Evolutionary conservation across 257 asterid genomes (phyloP), one percentile per base, ranked within the genome.

Genomic region (Gynochthodes officinalis): DNA sequence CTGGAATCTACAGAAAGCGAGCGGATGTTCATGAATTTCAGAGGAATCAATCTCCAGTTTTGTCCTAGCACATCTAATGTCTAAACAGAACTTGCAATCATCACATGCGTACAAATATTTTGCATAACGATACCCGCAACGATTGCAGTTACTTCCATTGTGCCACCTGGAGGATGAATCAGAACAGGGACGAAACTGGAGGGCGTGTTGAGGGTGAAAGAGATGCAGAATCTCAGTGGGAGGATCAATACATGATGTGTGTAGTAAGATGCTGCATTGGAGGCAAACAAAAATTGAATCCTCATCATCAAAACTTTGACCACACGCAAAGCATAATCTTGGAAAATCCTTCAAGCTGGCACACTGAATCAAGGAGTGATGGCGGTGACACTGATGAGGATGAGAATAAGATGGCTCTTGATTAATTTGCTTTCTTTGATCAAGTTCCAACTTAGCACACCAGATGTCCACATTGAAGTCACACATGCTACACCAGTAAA

Each of bases 141-240:
- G 18, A 46, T 46, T 15, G 11, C 52, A 46, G 2, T 37, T 37
- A 37, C 6, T 37, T 37, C 6, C 4, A 37, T 2, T 37, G 40
- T 37, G 2, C 40, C 2, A 37, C 40, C 40, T 37, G 40, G 40
- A 37, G 40, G 40, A 37, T 37, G 6, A 37, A 37, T 6, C 40
- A 37, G 40, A 37, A 2, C 6, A 2, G 52, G 11, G 7, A 21
- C 58, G 14, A n/a, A 57, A 10, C 5, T 27, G 32, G 62, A 57
- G 62, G 62, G 62, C 16, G 62, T 57, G 62, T 57, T 57, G 62
- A 57, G 62, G 62, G 62, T 57, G 62, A 23, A 57, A 57, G 16
- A 10, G 32, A 15, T 30, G 28, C 6, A 23, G 6, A 27, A 57
- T 57, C 62, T 52, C 58, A 15, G 25, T 3, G 12, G 33, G 35